phyloP scores from a whole-genome alignment of 2,329 filamentous ascomycete species.

The Whalleya microplaca region DNA sequence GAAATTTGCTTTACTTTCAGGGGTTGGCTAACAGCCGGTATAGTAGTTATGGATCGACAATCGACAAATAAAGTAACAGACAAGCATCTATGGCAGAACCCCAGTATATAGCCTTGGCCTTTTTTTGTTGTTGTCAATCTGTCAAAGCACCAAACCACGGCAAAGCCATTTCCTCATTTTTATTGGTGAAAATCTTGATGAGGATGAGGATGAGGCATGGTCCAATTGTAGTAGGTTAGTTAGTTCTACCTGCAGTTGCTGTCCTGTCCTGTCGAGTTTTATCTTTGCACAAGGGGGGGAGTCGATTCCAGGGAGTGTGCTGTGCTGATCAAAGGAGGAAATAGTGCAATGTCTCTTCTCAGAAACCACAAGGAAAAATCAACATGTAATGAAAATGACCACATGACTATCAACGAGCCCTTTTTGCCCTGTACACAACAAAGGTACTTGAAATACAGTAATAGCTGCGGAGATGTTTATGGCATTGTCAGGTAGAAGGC shows the following conservation, averaged over 20 bases:
- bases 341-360: constrained; percentile 34
- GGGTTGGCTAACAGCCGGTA: constrained; percentile 28
- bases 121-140: constrained; percentile 18
- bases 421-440: constrained; percentile 32
- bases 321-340: constrained; percentile 34
- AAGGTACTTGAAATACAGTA: constrained; percentile 29
- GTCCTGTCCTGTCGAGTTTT: constrained; percentile 19
- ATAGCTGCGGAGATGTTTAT: constrained; percentile 31
- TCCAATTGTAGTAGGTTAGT: constrained; percentile 22
- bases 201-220: too few species aligned
- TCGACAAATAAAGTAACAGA: constrained; percentile 16
- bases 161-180: constrained; percentile 8
- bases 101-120: constrained; percentile 16
- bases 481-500: constrained; percentile 33
- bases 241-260: constrained; percentile 15
- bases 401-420: constrained; percentile 33
- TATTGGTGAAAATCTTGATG: constrained; percentile 18
- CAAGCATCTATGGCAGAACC: constrained; percentile 18
- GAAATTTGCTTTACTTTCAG: constrained; percentile 33
- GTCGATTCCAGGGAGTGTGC: constrained; percentile 20
- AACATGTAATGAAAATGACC: constrained; percentile 33
- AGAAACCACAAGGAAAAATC: constrained; percentile 34
- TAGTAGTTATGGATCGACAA: constrained; percentile 25
- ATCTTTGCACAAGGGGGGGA: constrained; percentile 14
- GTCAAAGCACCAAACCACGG: constrained; percentile 11